These are phyloP conservation scores for Talaromyces adpressus DNA, from an alignment of 495 filamentous ascomycete species.

Conservation along the genomic window DNA sequence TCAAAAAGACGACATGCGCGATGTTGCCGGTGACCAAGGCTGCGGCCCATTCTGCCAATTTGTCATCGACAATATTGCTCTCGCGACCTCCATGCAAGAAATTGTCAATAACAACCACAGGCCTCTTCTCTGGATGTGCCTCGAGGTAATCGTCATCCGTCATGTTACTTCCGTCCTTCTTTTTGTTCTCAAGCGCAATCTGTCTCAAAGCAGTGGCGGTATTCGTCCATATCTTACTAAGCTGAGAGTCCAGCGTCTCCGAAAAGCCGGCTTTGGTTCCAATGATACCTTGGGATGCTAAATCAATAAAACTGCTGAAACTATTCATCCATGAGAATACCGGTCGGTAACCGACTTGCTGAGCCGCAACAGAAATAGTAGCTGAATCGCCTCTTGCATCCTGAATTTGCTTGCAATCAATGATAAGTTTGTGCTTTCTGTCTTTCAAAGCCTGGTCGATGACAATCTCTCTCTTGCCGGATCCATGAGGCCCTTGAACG, in stretches of 20 bases:
- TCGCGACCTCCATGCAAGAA: constrained; percentile 78
- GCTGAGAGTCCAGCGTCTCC: constrained; percentile 85
- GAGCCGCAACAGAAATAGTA: constrained; percentile 75
- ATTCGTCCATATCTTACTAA: constrained; percentile 87
- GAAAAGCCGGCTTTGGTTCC: constrained; percentile 93
- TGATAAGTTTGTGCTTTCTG: constrained; percentile 70
- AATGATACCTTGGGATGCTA: constrained; percentile 88
- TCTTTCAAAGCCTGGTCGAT: constrained; percentile 75
- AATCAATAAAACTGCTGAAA: constrained; percentile 81
- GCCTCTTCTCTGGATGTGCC: constrained; percentile 75
- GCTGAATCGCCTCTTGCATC: constrained; percentile 87
- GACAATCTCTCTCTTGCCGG: constrained; percentile 83
- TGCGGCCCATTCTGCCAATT: constrained; percentile 88
- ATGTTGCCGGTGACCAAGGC: constrained; percentile 80
- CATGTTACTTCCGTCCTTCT: constrained; percentile 61
- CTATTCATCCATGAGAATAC: constrained; percentile 97
- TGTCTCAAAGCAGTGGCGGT: constrained; percentile 72
- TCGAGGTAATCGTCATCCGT: constrained; percentile 86
- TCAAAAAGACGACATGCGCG: constrained; percentile 96
- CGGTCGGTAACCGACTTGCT: constrained; percentile 83
- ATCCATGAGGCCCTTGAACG: constrained; percentile 84
- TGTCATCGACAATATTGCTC: constrained; percentile 73
- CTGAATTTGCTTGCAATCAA: constrained; percentile 91
- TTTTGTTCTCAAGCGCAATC: constrained; percentile 61
- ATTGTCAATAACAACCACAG: constrained; percentile 90